Percentiles rank a stretch among this genome's conserved stretches.
Evolutionary conservation across 371 early-diverging fungal species (phyloP).

Genomic region (Actinomortierella ambigua): DNA sequence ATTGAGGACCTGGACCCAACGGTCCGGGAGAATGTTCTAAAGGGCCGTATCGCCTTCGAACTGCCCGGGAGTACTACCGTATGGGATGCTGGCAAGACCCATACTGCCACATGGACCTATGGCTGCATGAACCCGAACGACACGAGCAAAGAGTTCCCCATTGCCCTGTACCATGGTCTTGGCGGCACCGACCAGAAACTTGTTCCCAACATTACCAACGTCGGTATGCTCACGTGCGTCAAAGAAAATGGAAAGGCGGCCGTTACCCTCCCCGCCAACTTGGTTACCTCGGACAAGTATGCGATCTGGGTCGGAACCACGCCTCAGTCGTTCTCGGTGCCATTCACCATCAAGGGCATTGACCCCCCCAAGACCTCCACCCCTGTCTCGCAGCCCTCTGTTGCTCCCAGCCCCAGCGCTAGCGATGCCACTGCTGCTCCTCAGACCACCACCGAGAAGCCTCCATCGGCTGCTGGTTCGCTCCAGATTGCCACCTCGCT

Average conservation of each 20-base stretch:
- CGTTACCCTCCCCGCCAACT: conserved; percentile 28
- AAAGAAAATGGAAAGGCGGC: conserved; percentile 14
- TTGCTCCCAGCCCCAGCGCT: conserved; percentile 1
- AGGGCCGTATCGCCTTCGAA: too few species aligned
- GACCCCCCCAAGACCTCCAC: conserved; percentile 3
- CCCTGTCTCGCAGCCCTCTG: not conserved
- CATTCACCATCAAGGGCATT: conserved; percentile 22
- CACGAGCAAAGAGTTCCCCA: conserved; percentile 3
- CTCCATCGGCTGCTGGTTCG: conserved; percentile 20
- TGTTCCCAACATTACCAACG: conserved; percentile 23
- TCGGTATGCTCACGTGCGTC: conserved; percentile 33
- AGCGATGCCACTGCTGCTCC: conserved; percentile 1
- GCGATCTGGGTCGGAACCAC: conserved; percentile 25
- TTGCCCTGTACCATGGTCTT: conserved; percentile 29
- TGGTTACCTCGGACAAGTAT: conserved; percentile 25
- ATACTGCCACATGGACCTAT: conserved; percentile 49
- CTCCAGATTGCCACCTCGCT: conserved; percentile 27
- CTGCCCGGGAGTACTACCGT: too few species aligned
- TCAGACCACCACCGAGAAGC: not conserved
- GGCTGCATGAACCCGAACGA: conserved; percentile 17
- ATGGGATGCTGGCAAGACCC: conserved; percentile 26
- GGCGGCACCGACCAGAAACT: conserved; percentile 26
- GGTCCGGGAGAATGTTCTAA: conserved; percentile 14
- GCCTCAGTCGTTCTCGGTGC: conserved; percentile 30
- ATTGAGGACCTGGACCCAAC: not conserved